Evolutionary conservation across 2,329 filamentous ascomycete genomes (phyloP).

Genomic region (Stemphylium beticola): DNA sequence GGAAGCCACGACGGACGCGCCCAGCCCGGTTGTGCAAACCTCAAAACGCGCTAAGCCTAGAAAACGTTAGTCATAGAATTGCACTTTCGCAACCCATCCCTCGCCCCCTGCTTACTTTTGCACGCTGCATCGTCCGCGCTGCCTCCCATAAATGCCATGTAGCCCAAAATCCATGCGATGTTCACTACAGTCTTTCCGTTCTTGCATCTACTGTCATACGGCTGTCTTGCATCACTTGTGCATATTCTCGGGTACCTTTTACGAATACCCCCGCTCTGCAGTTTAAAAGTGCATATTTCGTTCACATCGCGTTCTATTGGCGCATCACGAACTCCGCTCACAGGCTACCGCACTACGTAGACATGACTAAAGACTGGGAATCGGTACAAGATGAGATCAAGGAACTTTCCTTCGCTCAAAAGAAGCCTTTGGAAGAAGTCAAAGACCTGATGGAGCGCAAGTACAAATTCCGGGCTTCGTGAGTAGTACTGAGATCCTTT

Average conservation of each 20-base stretch:
- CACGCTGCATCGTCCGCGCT: neutral
- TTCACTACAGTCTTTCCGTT: neutral
- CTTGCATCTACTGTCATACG: neutral
- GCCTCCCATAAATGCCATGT: neutral
- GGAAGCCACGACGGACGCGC: no score
- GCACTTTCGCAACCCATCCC: slow-evolving; percentile 6
- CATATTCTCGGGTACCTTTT: no score
- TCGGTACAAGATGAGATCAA: slow-evolving; percentile 38
- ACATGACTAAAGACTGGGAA: slow-evolving; percentile 45
- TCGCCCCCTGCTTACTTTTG: slow-evolving; percentile 5
- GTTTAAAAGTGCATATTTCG: neutral
- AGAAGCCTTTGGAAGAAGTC: slow-evolving; percentile 43
- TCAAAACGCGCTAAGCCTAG: neutral
- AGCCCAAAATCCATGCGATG: neutral
- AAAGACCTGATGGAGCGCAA: slow-evolving; percentile 42
- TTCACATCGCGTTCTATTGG: neutral
- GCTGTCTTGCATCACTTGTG: no score
- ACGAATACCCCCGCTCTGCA: neutral
- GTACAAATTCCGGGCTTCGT: slow-evolving; percentile 45
- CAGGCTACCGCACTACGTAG: neutral
- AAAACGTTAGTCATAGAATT: slow-evolving; percentile 1
- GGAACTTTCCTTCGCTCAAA: slow-evolving; percentile 42
- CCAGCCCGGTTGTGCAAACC: neutral
- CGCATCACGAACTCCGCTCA: neutral
- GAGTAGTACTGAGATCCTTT: slow-evolving; percentile 12